phyloP scores from a whole-genome alignment of 1,284 basidiomycete species.

The Trametes versicolor region DNA sequence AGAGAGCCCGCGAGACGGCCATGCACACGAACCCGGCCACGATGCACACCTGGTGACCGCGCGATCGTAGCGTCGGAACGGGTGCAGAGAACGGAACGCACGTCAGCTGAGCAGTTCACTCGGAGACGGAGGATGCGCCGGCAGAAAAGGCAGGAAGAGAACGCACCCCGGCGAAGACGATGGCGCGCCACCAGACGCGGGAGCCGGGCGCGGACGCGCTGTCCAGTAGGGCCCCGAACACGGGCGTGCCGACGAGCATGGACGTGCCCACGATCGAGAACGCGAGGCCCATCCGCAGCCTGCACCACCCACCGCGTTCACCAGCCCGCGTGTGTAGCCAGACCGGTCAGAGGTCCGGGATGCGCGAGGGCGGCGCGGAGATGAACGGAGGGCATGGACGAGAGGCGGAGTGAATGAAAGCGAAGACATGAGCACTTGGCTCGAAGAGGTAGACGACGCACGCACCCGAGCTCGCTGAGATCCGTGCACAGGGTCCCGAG shows the following conservation, averaged over 20 bases:
- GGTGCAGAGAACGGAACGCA: neutral
- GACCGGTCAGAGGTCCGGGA: neutral
- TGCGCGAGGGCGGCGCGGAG: neutral
- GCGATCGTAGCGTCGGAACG: neutral
- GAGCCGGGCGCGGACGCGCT: conserved; percentile 2
- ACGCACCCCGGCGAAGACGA: conserved; percentile 34
- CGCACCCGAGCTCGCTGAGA: conserved; percentile 57
- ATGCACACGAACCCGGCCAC: conserved; percentile 36
- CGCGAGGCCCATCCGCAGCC: conserved; percentile 62
- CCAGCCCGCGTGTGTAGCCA: too few relatives aligned
- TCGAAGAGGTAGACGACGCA: conserved; percentile 19
- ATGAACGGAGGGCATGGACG: conserved; percentile 1
- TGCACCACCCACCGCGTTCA: conserved; percentile 28
- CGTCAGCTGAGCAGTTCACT: conserved; percentile 23
- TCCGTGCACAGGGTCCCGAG: conserved; percentile 54
- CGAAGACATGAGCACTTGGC: neutral
- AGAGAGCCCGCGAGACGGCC: conserved; percentile 33
- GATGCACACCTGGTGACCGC: conserved; percentile 29
- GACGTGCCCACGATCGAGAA: conserved; percentile 58
- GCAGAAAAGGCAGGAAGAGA: conserved; percentile 2
- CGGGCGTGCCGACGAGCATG: conserved; percentile 60
- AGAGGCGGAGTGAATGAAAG: neutral
- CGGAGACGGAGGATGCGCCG: neutral
- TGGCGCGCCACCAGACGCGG: conserved; percentile 32
- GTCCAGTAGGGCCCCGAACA: conserved; percentile 51